Evolutionary conservation across 257 asterid species (phyloP).

Genomic region (Phtheirospermum japonicum): DNA sequence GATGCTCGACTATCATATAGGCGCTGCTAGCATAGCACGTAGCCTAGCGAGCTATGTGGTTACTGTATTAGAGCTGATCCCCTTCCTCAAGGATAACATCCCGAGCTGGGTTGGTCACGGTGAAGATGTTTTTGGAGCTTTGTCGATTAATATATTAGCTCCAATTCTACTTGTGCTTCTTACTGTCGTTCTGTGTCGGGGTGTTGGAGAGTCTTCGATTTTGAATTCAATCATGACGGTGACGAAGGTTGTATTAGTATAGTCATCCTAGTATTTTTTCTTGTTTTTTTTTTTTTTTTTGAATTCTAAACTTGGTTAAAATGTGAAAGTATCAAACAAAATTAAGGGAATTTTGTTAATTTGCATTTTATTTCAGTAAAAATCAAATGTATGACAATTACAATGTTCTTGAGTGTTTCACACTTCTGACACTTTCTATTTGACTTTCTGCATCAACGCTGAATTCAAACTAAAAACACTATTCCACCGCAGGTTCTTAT

Average conservation of each 20-base stretch:
- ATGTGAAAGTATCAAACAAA: conserved; percentile 15
- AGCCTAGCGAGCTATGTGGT: conserved; percentile 95
- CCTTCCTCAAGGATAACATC: conserved; percentile 65
- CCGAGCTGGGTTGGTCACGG: conserved; percentile 97
- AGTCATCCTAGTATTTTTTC: conserved; percentile 22
- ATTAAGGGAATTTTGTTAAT: not conserved
- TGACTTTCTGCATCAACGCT: not conserved
- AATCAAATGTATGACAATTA: not conserved
- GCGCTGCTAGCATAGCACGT: conserved; percentile 98
- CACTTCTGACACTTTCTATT: conserved; percentile 1
- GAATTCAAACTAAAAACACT: not conserved
- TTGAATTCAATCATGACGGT: conserved; percentile 74
- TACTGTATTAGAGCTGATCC: conserved; percentile 75
- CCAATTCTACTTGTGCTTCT: conserved; percentile 78
- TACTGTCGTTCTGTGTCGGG: conserved; percentile 73
- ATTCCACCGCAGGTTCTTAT: conserved; percentile 57
- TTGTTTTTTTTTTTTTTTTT: not conserved
- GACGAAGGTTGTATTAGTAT: conserved; percentile 62
- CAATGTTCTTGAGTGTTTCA: not conserved
- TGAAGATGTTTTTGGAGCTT: conserved; percentile 69
- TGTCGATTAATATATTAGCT: conserved; percentile 77
- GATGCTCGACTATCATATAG: conserved; percentile 97
- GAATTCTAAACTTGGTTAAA: conserved; percentile 1
- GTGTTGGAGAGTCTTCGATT: conserved; percentile 91
- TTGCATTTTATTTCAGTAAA: not conserved